A percentile compares a stretch with the other conserved stretches of the same genome.
These are phyloP conservation scores for Alternaria panax DNA, from an alignment of 2,329 filamentous ascomycete species.

Conservation along the genomic window DNA sequence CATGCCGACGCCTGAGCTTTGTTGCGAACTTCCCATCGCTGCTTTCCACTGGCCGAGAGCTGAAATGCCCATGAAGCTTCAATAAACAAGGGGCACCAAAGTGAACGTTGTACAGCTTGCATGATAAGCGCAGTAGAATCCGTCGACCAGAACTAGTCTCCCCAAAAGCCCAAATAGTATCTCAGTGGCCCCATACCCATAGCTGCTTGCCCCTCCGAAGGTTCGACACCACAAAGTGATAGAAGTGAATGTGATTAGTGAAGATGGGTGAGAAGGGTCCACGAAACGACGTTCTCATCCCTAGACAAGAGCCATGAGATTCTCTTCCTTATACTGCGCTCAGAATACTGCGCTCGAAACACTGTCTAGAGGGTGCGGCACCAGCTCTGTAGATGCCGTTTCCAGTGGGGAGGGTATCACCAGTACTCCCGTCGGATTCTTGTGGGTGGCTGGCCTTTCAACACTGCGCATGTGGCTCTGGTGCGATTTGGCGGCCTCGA, in stretches of 20 bases:
- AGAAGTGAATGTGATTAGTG: neutral
- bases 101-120: neutral
- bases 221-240: neutral
- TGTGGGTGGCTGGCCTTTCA: neutral
- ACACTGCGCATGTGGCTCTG: neutral
- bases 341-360: neutral
- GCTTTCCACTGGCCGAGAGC: neutral
- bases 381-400: neutral
- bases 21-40: neutral
- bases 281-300: neutral
- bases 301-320: neutral
- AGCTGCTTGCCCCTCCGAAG: neutral
- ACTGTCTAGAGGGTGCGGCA: neutral
- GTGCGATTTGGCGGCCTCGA: neutral
- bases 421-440: slow-evolving; percentile 3
- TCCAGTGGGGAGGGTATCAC: neutral
- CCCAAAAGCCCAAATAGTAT: neutral
- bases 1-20: slow-evolving; percentile 8
- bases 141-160: neutral
- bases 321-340: neutral
- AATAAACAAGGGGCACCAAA: neutral
- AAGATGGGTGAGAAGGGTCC: neutral
- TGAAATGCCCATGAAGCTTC: neutral
- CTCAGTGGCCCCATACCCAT: neutral
- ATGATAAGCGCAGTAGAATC: neutral